Evolutionary conservation across 805 yeast genomes (phyloP).

Genomic region (Lachancea fermentati): DNA sequence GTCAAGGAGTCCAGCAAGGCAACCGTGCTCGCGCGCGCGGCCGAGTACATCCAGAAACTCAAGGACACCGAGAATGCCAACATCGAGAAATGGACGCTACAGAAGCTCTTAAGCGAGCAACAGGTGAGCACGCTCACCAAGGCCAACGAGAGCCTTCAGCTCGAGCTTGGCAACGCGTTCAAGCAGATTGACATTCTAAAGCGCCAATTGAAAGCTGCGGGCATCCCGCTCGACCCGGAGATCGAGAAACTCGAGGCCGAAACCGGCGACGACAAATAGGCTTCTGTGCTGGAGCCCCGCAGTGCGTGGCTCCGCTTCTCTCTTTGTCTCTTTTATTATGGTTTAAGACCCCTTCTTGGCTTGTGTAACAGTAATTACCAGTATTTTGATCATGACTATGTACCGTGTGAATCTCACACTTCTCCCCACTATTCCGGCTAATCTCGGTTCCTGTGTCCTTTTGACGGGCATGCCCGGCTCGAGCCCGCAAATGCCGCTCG

Average conservation of each 20-base stretch:
- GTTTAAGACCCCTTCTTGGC: too few species aligned
- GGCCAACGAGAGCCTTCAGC: constrained; percentile 81
- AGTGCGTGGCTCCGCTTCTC: not conserved
- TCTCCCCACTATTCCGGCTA: too few species aligned
- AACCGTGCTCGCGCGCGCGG: constrained; percentile 80
- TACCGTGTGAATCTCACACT: not conserved
- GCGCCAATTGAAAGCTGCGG: constrained; percentile 31
- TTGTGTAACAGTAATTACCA: not conserved
- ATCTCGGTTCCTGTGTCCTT: too few species aligned
- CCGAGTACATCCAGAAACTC: constrained; percentile 82
- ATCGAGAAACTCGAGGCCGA: constrained; percentile 6
- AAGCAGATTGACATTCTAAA: constrained; percentile 86
- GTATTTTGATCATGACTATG: not conserved
- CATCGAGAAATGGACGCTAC: constrained; percentile 92
- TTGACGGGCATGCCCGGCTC: too few species aligned
- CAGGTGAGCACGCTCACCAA: constrained; percentile 79
- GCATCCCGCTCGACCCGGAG: constrained; percentile 10
- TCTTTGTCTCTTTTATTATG: too few species aligned
- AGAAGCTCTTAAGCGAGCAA: constrained; percentile 87
- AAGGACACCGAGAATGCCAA: constrained; percentile 86
- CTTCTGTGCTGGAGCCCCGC: not conserved
- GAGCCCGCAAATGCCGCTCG: too few species aligned
- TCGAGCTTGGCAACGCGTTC: constrained; percentile 86
- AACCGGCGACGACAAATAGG: constrained; percentile 6
- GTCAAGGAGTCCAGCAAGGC: constrained; percentile 80